Conservation (phyloP, 75 land plant genomes). For the Cryptomeria japonica region DNA sequence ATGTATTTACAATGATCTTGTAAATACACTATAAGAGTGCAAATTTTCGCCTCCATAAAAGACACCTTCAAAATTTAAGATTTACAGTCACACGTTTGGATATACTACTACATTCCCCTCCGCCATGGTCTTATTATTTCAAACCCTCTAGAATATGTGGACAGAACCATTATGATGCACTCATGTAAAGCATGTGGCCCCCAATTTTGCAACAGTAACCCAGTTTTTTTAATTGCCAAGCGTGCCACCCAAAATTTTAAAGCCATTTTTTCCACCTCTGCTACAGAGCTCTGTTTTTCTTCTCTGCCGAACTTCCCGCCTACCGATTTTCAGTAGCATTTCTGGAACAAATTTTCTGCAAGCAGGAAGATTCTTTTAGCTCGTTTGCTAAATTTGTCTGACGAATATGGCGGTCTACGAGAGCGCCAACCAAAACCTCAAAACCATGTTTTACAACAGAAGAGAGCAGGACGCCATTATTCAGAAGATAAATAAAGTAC, state of each 20-base stretch:
- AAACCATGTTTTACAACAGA: not conserved
- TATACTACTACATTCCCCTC: no score
- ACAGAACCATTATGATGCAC: no score
- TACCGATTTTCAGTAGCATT: not conserved
- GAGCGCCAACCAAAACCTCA: not conserved
- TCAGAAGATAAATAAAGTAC: constrained; percentile 2
- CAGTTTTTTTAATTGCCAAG: not conserved
- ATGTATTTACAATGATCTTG: no score
- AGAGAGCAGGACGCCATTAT: not conserved
- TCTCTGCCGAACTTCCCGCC: not conserved
- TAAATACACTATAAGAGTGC: no score
- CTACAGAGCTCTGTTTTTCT: not conserved
- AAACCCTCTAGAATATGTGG: no score
- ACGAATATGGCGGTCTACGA: not conserved
- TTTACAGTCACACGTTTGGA: no score
- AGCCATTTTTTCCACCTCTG: not conserved
- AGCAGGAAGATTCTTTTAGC: not conserved
- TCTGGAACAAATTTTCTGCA: not conserved
- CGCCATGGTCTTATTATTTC: no score
- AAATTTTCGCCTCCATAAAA: no score
- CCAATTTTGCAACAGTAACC: no score
- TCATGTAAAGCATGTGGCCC: no score
- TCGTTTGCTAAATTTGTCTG: not conserved
- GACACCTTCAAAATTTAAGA: no score
- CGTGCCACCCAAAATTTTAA: not conserved